Conservation (phyloP, 257 asterid genomes). For the Buddleja alternifolia region DNA sequence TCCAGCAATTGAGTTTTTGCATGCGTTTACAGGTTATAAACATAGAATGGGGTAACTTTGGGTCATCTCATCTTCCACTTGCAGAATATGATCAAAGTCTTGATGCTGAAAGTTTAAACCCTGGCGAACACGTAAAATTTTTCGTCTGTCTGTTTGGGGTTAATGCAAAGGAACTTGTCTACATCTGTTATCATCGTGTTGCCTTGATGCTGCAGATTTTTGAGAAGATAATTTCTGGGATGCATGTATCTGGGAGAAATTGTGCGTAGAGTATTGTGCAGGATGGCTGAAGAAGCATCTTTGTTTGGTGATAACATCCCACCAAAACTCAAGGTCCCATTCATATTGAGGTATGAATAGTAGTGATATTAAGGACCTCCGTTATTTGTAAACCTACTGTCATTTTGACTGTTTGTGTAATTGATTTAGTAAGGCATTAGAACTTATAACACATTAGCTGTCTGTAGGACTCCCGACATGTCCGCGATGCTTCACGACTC, state of each 20-base stretch:
- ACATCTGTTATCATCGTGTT: slow-evolving; percentile 7
- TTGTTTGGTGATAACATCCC: slow-evolving; percentile 79
- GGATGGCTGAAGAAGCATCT: slow-evolving; percentile 82
- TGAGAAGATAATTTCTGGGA: slow-evolving; percentile 89
- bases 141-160: background rate
- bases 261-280: slow-evolving; percentile 78
- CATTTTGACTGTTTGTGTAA: no score
- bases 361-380: no score
- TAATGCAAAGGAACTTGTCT: background rate
- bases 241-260: slow-evolving; percentile 98
- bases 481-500: slow-evolving; percentile 85
- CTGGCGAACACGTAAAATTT: slow-evolving; percentile 83
- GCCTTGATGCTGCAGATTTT: slow-evolving; percentile 62
- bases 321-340: slow-evolving; percentile 67
- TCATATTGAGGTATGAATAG: slow-evolving; percentile 58
- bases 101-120: slow-evolving; percentile 85
- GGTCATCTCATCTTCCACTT: slow-evolving; percentile 86
- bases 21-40: slow-evolving; percentile 72
- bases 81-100: slow-evolving; percentile 77
- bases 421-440: no score
- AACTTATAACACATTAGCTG: background rate
- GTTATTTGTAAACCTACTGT: no score
- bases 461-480: slow-evolving; percentile 78
- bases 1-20: slow-evolving; percentile 5
- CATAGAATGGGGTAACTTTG: slow-evolving; percentile 98